These are phyloP conservation scores for Boechera stricta DNA, from an alignment of 345 rosid genomes.

Conservation along the genomic window DNA sequence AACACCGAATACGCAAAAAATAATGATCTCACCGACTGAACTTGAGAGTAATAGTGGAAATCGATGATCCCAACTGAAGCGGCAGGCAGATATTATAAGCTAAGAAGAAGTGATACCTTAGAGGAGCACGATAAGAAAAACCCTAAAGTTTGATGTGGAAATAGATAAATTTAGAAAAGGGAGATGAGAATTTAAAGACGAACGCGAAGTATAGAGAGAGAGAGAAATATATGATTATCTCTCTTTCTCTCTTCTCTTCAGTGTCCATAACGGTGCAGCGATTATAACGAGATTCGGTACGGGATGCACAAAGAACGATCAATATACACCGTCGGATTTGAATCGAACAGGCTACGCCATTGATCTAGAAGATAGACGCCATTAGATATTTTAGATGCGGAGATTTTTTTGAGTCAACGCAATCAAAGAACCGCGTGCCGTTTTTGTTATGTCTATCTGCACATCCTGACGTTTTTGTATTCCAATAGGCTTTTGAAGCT, in stretches of 20 bases:
- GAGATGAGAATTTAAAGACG: slow-evolving; percentile 21
- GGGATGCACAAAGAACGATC: not conserved
- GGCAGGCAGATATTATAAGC: not conserved
- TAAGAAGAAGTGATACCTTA: slow-evolving; percentile 18
- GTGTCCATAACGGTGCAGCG: slow-evolving; percentile 6
- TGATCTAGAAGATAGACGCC: not conserved
- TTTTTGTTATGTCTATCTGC: not conserved
- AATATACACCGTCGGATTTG: slow-evolving; percentile 25
- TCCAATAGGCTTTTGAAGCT: not conserved
- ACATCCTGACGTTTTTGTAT: slow-evolving; percentile 5
- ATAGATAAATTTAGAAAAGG: slow-evolving; percentile 1
- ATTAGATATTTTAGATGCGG: not conserved
- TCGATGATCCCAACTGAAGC: slow-evolving; percentile 25
- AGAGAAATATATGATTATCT: not conserved
- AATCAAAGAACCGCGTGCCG: slow-evolving; percentile 12
- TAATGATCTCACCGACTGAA: slow-evolving; percentile 11
- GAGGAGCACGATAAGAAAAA: slow-evolving; percentile 14
- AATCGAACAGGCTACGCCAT: slow-evolving; percentile 12
- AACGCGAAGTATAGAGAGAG: slow-evolving; percentile 19
- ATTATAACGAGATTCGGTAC: slow-evolving; percentile 6
- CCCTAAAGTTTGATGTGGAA: not conserved
- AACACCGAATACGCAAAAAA: not conserved
- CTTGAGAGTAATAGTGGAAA: not conserved
- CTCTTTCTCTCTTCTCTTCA: slow-evolving; percentile 16
- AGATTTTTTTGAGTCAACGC: slow-evolving; percentile 1